Conservation (phyloP, 305 asterid genomes). For the Fraxinus dipetala region DNA sequence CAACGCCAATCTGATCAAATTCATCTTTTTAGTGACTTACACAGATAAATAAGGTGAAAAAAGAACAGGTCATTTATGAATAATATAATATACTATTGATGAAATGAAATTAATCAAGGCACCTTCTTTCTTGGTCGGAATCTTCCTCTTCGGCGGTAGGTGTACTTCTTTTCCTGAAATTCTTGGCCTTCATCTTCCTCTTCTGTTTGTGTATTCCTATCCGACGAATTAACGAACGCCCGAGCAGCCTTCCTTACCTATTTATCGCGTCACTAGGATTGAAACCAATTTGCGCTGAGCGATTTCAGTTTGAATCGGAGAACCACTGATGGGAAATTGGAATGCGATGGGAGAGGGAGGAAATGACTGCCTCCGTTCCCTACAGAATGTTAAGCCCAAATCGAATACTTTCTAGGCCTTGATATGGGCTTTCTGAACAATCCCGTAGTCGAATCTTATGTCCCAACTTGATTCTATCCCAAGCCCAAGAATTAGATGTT, state of each 20-base stretch:
- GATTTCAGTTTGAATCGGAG: neutral
- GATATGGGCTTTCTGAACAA: neutral
- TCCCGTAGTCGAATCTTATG: neutral
- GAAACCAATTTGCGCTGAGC: neutral
- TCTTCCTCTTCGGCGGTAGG: conserved; percentile 43
- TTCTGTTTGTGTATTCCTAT: neutral
- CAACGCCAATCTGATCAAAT: conserved; percentile 47
- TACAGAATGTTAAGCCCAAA: neutral
- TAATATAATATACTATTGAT: neutral
- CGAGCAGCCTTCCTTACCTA: neutral
- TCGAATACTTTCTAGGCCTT: neutral
- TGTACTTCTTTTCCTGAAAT: conserved; percentile 66
- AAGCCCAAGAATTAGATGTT: no score
- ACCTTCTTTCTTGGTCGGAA: conserved; percentile 47
- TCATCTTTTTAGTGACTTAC: neutral
- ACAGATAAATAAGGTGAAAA: neutral
- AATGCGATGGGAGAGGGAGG: neutral
- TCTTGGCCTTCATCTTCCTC: conserved; percentile 53
- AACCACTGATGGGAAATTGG: neutral
- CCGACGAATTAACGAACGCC: neutral
- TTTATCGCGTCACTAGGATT: neutral
- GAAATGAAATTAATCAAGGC: conserved; percentile 26
- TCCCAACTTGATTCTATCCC: neutral
- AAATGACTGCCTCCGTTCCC: neutral
- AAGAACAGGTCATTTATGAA: neutral